Conservation (phyloP, 2,329 filamentous ascomycete species). For the Ceratocystis ficicola region DNA sequence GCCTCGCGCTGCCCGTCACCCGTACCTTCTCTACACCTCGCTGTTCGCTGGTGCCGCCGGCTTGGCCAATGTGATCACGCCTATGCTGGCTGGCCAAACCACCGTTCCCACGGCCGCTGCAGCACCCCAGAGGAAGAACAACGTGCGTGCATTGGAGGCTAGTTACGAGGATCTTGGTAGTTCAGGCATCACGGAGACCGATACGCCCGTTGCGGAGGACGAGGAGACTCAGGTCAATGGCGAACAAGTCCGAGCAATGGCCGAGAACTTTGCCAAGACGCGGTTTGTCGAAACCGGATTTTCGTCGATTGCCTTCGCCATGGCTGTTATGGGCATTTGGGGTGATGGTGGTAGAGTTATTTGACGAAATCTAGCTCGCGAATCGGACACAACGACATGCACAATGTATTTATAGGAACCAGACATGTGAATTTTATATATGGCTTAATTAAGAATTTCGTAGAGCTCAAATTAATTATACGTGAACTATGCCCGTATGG, state of each 20-base stretch:
- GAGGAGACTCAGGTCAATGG: constrained; percentile 43
- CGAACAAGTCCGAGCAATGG: constrained; percentile 47
- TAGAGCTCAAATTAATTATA: not conserved
- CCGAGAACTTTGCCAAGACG: constrained; percentile 43
- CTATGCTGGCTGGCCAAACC: constrained; percentile 32
- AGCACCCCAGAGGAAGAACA: not conserved
- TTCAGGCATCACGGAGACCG: constrained; percentile 32
- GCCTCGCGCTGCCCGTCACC: constrained; percentile 62
- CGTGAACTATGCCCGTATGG: not conserved
- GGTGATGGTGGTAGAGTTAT: constrained; percentile 40
- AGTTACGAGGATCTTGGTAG: constrained; percentile 56
- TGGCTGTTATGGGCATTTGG: constrained; percentile 55
- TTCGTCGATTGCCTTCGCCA: constrained; percentile 44
- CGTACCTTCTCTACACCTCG: constrained; percentile 79
- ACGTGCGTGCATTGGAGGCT: constrained; percentile 44
- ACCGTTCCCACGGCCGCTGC: constrained; percentile 22
- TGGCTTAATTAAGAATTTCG: not conserved
- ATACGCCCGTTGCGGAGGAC: constrained; percentile 33
- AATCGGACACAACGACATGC: not conserved
- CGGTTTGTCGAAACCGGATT: constrained; percentile 44
- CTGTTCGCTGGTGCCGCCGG: constrained; percentile 53
- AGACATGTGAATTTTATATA: not conserved
- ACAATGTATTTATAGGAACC: not conserved
- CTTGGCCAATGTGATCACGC: constrained; percentile 39
- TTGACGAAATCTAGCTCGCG: not conserved